Conservation (phyloP, 2,329 filamentous ascomycete genomes). For the Penicillium polonicum region DNA sequence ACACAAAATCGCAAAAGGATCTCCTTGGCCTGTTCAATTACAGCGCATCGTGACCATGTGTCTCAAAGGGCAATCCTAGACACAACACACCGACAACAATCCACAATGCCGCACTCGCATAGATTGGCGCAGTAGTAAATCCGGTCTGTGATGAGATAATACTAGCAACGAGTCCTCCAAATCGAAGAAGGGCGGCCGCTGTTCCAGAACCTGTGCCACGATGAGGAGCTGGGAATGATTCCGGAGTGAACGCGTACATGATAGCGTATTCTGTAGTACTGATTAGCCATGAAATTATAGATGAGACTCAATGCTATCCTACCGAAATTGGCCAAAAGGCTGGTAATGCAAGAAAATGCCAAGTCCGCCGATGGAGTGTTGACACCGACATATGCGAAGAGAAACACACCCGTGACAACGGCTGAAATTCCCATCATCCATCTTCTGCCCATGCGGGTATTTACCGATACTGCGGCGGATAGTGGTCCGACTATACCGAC, state of each 20-base stretch:
- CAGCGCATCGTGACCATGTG: conserved; percentile 34
- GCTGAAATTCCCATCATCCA: conserved; percentile 50
- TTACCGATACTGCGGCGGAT: conserved; percentile 44
- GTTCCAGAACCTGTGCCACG: conserved; percentile 30
- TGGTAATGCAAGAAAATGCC: conserved; percentile 43
- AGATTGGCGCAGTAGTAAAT: conserved; percentile 47
- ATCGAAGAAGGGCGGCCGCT: conserved; percentile 33
- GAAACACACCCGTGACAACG: conserved; percentile 47
- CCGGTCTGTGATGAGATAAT: conserved; percentile 46
- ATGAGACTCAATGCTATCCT: background rate
- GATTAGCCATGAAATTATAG: background rate
- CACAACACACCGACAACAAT: conserved; percentile 44
- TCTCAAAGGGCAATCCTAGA: conserved; percentile 48
- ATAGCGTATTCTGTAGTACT: conserved; percentile 30
- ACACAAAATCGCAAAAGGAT: background rate
- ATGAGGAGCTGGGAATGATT: conserved; percentile 30
- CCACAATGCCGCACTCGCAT: conserved; percentile 48
- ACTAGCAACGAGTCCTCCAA: conserved; percentile 42
- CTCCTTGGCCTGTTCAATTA: conserved; percentile 1
- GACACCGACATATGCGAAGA: conserved; percentile 49
- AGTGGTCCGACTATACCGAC: conserved; percentile 44
- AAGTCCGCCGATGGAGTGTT: conserved; percentile 37
- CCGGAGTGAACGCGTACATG: conserved; percentile 32
- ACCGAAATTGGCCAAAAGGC: conserved; percentile 46
- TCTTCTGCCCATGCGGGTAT: conserved; percentile 44